Base-by-base conservation (phyloP, 768 basidiomycete species). In the Trametes cubensis region DNA sequence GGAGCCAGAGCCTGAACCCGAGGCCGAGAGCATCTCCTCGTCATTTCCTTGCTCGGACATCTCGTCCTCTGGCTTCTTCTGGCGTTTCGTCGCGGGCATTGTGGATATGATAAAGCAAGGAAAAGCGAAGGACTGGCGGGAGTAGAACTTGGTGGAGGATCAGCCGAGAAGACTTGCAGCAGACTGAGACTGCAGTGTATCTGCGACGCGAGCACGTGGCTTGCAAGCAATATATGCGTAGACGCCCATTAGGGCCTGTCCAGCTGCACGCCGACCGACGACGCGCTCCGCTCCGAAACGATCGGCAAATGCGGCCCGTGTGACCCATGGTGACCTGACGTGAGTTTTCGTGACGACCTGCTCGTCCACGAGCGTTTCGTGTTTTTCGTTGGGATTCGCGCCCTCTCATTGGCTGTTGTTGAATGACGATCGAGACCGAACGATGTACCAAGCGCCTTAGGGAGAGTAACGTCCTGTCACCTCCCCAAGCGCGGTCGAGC, bases 11-110 rank as follows among this genome's bases (percentile, higher is more conserved):
- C 50, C 60, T 18, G 58, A 64, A n/a, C 56, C 60, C 20, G 58
- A 64, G 25, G 59, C 63, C 23, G 49, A 50, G 25, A 60, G 50
- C 58, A 57, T 53, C 26, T 50, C 49, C 10, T 57, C 54, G 23
- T 62, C 61, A 55, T 62, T 66, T n/a, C 69, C 71, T 47, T 71
- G 74, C 45, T 61, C 72, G 8, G 72, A 69, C 47, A 45, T 58
- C 11, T 72, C 67, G 28, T 71, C 68, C 17, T 44, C 52, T 2
- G 69, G 30, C 3, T 80, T 75, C 66, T 81, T 84, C 70, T 75
- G 79, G 60, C 82, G 82, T 80, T 88, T 88, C 44, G 75, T 70
- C 20, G 80, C 76, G 62, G 82, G 74, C 83, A 88, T 87, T 49
- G 57, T 67, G 61, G 64, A 47, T 18, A 47, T 18, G 47, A 51